Percentiles rank a stretch among this genome's conserved stretches.
These are phyloP conservation scores for Protomyces arabidopsidicola DNA, from an alignment of 1,139 yeast species.

Conservation along the genomic window DNA sequence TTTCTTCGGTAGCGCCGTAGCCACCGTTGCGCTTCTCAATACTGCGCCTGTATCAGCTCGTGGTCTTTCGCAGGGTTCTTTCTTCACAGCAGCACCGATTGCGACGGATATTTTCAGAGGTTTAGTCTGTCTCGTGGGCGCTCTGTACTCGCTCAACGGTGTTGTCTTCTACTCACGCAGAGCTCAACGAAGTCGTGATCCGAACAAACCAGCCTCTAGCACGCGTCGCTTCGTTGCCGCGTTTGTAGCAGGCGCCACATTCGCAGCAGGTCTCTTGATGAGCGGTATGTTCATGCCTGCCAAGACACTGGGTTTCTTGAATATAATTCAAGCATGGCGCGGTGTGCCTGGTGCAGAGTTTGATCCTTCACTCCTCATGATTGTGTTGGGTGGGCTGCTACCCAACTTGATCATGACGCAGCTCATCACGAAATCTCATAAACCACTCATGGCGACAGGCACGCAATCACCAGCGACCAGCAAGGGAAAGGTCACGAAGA, in stretches of 20 bases:
- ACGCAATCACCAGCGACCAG: slow-evolving; percentile 35
- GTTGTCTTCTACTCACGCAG: not conserved
- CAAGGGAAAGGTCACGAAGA: slow-evolving; percentile 34
- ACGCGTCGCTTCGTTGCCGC: slow-evolving; percentile 37
- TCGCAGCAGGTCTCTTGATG: slow-evolving; percentile 46
- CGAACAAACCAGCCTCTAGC: slow-evolving; percentile 4
- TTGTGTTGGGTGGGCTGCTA: slow-evolving; percentile 44
- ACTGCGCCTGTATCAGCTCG: slow-evolving; percentile 34
- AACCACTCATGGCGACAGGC: slow-evolving; percentile 34
- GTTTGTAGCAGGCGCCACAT: slow-evolving; percentile 42
- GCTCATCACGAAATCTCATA: not conserved
- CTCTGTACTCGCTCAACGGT: not conserved
- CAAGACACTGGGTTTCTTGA: slow-evolving; percentile 47
- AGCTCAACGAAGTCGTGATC: not conserved
- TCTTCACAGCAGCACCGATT: slow-evolving; percentile 28
- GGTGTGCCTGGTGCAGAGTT: slow-evolving; percentile 36
- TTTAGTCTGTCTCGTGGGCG: slow-evolving; percentile 3
- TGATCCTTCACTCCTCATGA: slow-evolving; percentile 48
- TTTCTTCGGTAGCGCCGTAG: slow-evolving; percentile 42
- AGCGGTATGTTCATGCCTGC: slow-evolving; percentile 48
- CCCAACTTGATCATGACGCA: slow-evolving; percentile 42
- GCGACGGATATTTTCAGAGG: not conserved
- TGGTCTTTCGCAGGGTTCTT: not conserved
- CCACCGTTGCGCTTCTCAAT: slow-evolving; percentile 33
- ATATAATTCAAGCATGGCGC: slow-evolving; percentile 37